Evolutionary conservation across 257 asterid species (phyloP).

Genomic region (Solanum rostratum): DNA sequence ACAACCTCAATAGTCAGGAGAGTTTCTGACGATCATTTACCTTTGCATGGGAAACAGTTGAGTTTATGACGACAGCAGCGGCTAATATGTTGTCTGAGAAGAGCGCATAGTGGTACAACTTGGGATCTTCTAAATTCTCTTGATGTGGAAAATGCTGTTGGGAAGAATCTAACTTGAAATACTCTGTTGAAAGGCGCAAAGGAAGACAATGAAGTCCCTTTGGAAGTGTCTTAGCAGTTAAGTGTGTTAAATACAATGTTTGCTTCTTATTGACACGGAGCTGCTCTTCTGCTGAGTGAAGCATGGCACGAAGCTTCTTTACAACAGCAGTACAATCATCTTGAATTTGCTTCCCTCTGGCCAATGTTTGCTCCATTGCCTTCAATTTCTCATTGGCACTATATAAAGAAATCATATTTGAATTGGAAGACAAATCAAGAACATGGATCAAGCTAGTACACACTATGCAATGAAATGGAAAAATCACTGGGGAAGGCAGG

Average conservation of each 20-base stretch:
- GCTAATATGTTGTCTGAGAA: conserved; percentile 88
- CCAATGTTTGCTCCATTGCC: conserved; percentile 73
- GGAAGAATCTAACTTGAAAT: conserved; percentile 41
- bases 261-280: conserved; percentile 53
- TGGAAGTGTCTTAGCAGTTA: conserved; percentile 59
- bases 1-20: not conserved
- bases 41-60: conserved; percentile 69
- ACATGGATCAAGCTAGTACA: not conserved
- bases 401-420: not conserved
- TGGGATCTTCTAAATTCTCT: conserved; percentile 55
- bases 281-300: conserved; percentile 56
- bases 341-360: conserved; percentile 72
- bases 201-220: conserved; percentile 73
- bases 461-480: not conserved
- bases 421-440: not conserved
- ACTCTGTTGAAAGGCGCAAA: conserved; percentile 51
- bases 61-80: conserved; percentile 85
- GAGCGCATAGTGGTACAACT: conserved; percentile 77
- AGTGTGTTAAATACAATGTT: conserved; percentile 45
- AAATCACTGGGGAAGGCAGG: not conserved
- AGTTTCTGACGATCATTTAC: conserved; percentile 16
- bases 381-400: conserved; percentile 69
- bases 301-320: conserved; percentile 62
- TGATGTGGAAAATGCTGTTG: conserved; percentile 48
- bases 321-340: conserved; percentile 48